Conservation (phyloP, 306 rosid genomes). For the Begonia fuchsioides region DNA sequence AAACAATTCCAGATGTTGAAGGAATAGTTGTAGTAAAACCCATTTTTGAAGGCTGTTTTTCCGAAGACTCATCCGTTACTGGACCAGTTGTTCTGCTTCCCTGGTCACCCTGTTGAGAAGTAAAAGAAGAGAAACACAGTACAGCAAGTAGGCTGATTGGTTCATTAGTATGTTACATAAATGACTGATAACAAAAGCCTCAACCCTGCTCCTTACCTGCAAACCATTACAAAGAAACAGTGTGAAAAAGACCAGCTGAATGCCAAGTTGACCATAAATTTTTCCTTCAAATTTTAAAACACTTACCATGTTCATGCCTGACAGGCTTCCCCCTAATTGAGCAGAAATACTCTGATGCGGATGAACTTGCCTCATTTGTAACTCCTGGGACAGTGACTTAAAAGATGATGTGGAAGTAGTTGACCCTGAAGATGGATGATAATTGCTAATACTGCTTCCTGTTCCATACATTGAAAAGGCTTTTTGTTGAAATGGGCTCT, state of each 20-base stretch:
- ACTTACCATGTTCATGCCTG: slow-evolving; percentile 23
- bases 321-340: slow-evolving; percentile 45
- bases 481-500: slow-evolving; percentile 40
- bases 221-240: slow-evolving; percentile 49
- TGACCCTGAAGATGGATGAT: slow-evolving; percentile 47
- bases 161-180: slow-evolving; percentile 57
- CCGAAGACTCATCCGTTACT: slow-evolving; percentile 30
- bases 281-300: slow-evolving; percentile 44
- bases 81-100: slow-evolving; percentile 39
- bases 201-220: slow-evolving; percentile 43
- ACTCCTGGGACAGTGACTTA: slow-evolving; percentile 51
- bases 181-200: too few relatives aligned
- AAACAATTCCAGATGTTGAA: slow-evolving; percentile 28
- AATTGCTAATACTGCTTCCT: slow-evolving; percentile 32
- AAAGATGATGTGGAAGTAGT: slow-evolving; percentile 37
- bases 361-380: slow-evolving; percentile 52
- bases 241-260: slow-evolving; percentile 50
- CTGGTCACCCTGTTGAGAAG: slow-evolving; percentile 44
- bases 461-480: slow-evolving; percentile 38
- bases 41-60: slow-evolving; percentile 43
- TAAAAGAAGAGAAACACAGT: slow-evolving; percentile 46
- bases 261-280: slow-evolving; percentile 36
- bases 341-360: slow-evolving; percentile 41
- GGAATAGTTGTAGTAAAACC: slow-evolving; percentile 39
- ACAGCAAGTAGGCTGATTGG: slow-evolving; percentile 42